Conservation (phyloP, 2,329 filamentous ascomycete genomes). For the Fusarium coffeatum region DNA sequence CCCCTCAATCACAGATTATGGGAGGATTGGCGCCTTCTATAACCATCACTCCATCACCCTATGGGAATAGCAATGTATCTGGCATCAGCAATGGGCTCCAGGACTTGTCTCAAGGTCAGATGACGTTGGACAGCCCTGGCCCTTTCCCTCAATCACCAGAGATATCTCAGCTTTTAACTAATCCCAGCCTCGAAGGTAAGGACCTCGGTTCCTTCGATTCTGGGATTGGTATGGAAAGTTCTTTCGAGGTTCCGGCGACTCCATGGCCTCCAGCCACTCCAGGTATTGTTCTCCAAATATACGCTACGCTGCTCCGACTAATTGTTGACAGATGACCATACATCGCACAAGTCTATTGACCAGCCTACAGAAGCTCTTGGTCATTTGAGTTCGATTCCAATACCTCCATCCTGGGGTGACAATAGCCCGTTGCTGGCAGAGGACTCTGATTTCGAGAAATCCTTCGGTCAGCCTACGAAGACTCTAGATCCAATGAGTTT, state of each 20-base stretch:
- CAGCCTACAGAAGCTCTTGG: not conserved
- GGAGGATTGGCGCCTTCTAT: not conserved
- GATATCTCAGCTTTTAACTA: not conserved
- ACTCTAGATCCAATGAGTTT: not conserved
- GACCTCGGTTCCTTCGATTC: slow-evolving; percentile 35
- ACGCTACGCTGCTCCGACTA: not conserved
- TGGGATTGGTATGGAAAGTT: slow-evolving; percentile 33
- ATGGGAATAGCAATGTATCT: slow-evolving; percentile 20
- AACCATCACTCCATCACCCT: not conserved
- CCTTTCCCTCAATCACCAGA: slow-evolving; percentile 18
- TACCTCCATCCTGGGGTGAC: not conserved
- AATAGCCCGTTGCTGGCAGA: not conserved
- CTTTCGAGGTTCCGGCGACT: slow-evolving; percentile 15
- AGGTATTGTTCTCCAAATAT: slow-evolving; percentile 18
- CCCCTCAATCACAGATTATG: slow-evolving; percentile 6
- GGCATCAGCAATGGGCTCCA: slow-evolving; percentile 33
- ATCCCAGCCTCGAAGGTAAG: slow-evolving; percentile 32
- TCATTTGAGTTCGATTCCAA: not conserved
- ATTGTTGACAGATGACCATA: not conserved
- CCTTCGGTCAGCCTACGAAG: not conserved
- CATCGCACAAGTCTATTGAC: not conserved
- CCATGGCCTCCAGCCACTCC: slow-evolving; percentile 29
- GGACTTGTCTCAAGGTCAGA: not conserved
- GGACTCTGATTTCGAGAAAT: not conserved
- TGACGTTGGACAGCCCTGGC: not conserved